Conservation (phyloP, 1,139 yeast genomes). For the Tardiomyces depauwii region DNA sequence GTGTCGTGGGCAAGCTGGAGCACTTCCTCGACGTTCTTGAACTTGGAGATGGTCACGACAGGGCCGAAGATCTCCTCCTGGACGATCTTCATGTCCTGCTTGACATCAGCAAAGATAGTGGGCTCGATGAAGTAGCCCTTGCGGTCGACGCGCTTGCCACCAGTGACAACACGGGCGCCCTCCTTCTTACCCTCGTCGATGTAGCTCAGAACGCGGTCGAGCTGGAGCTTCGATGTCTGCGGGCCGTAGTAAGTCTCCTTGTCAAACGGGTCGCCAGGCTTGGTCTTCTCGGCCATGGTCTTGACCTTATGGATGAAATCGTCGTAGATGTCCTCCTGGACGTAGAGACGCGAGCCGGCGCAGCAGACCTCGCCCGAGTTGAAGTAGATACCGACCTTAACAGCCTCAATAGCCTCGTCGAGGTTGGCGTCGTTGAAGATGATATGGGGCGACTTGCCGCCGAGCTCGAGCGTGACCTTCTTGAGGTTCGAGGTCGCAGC, state of each 20-base stretch:
- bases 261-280: slow-evolving; percentile 69
- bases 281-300: slow-evolving; percentile 35
- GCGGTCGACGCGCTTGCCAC: slow-evolving; percentile 26
- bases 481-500: slow-evolving; percentile 55
- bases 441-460: slow-evolving; percentile 73
- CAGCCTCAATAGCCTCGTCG: slow-evolving; percentile 41
- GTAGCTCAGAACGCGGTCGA: slow-evolving; percentile 62
- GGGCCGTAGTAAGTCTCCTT: slow-evolving; percentile 72
- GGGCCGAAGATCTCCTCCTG: slow-evolving; percentile 86
- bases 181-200: slow-evolving; percentile 62
- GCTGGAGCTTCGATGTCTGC: slow-evolving; percentile 66
- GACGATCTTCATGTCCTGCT: slow-evolving; percentile 54
- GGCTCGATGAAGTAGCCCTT: slow-evolving; percentile 76
- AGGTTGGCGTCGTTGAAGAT: slow-evolving; percentile 59
- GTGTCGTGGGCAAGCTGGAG: slow-evolving; percentile 60
- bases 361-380: slow-evolving; percentile 81
- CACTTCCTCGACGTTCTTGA: slow-evolving; percentile 62
- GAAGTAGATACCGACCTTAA: slow-evolving; percentile 49
- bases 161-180: slow-evolving; percentile 66
- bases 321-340: slow-evolving; percentile 64
- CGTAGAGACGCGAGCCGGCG: slow-evolving; percentile 70
- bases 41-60: slow-evolving; percentile 64
- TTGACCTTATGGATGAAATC: slow-evolving; percentile 42
- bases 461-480: slow-evolving; percentile 69
- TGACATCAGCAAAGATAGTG: slow-evolving; percentile 65